Conservation (phyloP, 2,329 filamentous ascomycete genomes). For the Claviceps digitariae region DNA sequence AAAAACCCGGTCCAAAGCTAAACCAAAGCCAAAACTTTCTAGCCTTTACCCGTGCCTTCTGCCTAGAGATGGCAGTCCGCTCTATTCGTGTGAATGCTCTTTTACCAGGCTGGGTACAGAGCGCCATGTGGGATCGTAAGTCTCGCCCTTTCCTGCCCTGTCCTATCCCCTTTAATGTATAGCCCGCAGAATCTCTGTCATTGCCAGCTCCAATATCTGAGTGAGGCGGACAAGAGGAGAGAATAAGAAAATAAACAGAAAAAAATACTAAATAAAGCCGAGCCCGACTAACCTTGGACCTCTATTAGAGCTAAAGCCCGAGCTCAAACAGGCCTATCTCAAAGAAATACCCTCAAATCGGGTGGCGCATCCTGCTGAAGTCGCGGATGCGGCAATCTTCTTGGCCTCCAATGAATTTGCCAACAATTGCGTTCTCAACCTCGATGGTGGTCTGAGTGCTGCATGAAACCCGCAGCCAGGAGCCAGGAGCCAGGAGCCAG, state of each 20-base stretch:
- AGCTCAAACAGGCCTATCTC: slow-evolving; percentile 25
- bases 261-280: not conserved
- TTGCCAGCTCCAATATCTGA: not conserved
- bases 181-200: not conserved
- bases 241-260: not conserved
- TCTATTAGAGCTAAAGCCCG: slow-evolving; percentile 22
- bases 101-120: slow-evolving; percentile 71
- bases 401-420: slow-evolving; percentile 67
- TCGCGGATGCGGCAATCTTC: slow-evolving; percentile 73
- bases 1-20: not conserved
- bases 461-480: slow-evolving; percentile 24
- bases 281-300: slow-evolving; percentile 27
- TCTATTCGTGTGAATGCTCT: slow-evolving; percentile 68
- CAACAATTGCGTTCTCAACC: slow-evolving; percentile 74
- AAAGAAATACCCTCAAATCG: slow-evolving; percentile 49
- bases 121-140: slow-evolving; percentile 63
- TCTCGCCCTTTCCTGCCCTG: slow-evolving; percentile 6
- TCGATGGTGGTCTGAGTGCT: slow-evolving; percentile 74
- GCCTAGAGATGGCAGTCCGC: slow-evolving; percentile 44
- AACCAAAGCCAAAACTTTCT: slow-evolving; percentile 7
- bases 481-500: slow-evolving; percentile 1
- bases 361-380: slow-evolving; percentile 54
- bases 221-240: not conserved
- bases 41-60: slow-evolving; percentile 57
- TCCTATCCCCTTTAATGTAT: not conserved